Evolutionary conservation across 2,329 filamentous ascomycete genomes (phyloP).

Genomic region (Hypoxylon sp.): DNA sequence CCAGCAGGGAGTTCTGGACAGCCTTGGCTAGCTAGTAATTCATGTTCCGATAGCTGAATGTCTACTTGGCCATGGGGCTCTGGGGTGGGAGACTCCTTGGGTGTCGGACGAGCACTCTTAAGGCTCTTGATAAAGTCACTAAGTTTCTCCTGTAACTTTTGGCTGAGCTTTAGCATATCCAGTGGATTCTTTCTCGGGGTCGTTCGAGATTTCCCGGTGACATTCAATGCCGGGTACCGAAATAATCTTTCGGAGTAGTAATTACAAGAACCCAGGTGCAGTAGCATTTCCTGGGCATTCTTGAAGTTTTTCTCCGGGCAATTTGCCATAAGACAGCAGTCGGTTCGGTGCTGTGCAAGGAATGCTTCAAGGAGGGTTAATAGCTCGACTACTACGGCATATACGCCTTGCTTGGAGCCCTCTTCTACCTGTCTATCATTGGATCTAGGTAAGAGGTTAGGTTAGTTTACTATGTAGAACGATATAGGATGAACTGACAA

Average conservation of each 20-base stretch:
- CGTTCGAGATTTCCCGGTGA: neutral
- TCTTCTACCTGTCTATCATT: neutral
- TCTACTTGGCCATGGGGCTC: neutral
- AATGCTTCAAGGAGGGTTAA: neutral
- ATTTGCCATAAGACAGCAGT: neutral
- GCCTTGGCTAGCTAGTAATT: neutral
- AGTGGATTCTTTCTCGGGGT: neutral
- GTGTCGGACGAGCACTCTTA: neutral
- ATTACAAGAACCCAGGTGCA: neutral
- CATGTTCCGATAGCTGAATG: neutral
- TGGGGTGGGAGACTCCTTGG: neutral
- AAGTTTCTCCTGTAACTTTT: neutral
- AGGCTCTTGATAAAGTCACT: neutral
- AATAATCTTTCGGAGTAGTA: neutral
- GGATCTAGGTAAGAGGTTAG: neutral
- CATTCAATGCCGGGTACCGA: neutral
- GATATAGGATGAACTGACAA: neutral
- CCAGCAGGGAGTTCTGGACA: neutral
- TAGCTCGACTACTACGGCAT: neutral
- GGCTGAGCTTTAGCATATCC: neutral
- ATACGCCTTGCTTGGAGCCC: neutral
- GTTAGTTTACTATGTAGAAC: neutral
- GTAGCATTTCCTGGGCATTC: neutral
- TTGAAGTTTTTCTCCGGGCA: neutral
- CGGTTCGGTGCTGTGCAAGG: neutral